These are phyloP conservation scores for Boletus rubroflammeus DNA, from an alignment of 768 basidiomycete genomes.

Conservation along the genomic window DNA sequence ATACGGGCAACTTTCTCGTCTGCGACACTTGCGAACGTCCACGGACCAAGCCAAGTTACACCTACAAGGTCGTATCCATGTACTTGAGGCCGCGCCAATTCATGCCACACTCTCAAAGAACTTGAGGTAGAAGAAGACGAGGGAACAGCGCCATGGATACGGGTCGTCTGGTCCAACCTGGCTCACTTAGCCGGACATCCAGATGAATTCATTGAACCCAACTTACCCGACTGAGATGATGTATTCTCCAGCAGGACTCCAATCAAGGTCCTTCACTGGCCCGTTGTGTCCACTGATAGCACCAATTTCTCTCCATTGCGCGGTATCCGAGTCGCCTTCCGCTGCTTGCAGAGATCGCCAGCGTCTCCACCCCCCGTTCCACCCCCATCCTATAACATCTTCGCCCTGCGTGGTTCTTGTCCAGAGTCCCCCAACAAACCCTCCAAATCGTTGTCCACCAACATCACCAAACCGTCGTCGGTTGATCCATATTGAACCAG, in stretches of 20 bases:
- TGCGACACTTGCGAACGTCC: slow-evolving; percentile 85
- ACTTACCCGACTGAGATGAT: slow-evolving; percentile 80
- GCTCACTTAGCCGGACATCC: neutral
- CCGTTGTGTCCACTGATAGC: slow-evolving; percentile 85
- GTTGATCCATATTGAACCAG: slow-evolving; percentile 79
- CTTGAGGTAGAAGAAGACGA: slow-evolving; percentile 5
- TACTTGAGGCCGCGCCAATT: slow-evolving; percentile 89
- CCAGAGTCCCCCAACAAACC: slow-evolving; percentile 93
- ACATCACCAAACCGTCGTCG: slow-evolving; percentile 90
- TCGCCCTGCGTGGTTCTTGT: slow-evolving; percentile 41
- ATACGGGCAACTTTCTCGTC: slow-evolving; percentile 95
- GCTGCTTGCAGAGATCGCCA: slow-evolving; percentile 52
- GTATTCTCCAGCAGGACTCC: slow-evolving; percentile 87
- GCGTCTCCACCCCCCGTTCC: slow-evolving; percentile 91
- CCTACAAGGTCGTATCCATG: slow-evolving; percentile 94
- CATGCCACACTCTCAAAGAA: slow-evolving; percentile 60
- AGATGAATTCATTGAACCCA: neutral
- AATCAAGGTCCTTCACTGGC: slow-evolving; percentile 73
- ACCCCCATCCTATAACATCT: slow-evolving; percentile 82
- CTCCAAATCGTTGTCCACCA: slow-evolving; percentile 85
- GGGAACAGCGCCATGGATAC: slow-evolving; percentile 69
- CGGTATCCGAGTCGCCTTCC: slow-evolving; percentile 25
- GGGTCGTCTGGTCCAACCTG: slow-evolving; percentile 88
- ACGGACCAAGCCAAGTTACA: slow-evolving; percentile 66
- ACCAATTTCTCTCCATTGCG: slow-evolving; percentile 71